Base-by-base conservation (phyloP, 306 rosid species). In the Herpetospermum pedunculosum region DNA sequence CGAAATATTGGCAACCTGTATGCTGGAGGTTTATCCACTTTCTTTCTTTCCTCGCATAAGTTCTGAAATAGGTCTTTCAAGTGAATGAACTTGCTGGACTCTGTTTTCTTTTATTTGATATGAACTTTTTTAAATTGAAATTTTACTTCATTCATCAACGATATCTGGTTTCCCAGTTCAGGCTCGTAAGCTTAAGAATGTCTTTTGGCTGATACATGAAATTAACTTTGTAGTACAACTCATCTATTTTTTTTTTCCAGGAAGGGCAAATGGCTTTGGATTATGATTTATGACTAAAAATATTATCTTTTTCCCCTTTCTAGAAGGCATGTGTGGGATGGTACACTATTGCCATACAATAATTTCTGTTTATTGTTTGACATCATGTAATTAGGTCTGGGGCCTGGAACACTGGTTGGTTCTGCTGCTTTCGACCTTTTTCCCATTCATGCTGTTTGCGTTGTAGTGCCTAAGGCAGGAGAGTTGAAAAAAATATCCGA, bases 351-450 rank as follows among this genome's bases (percentile, higher is more conserved):
- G 2, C 34, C 34, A 54, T 54, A 54, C 30, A 54, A 26, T 67
- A 25, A 67, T 68, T 68, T n/a, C 10, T 41, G 5, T 67, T 67
- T 41, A 21, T 25, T 40, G 52, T 78, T 3, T 81, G 70, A 79
- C 75, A 18, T 53, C 72, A 25, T 62, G 41, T 73, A 44, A 75
- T 80, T 79, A 94, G 98, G 98, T 84, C 87, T 91, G 90, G 98
- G 98, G 65, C 98, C 98, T 38, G 98, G 95, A 75, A 94, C 98
- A 13, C 97, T 94, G 68, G 92, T 94, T 59, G 98, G 98, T 73
- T 94, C 98, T 76, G 98, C 98, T 72, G 97, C 98, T 59, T 94
- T 94, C 76, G 97, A 94, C 77, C 94, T 93, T 77, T 94, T 94
- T 77, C 98, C 97, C 75, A 94, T 94, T 79, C 98, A 93, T 58